A percentile compares a stretch with the other conserved stretches of the same genome.
These are phyloP conservation scores for Paxillus involutus DNA, from an alignment of 768 basidiomycete genomes.

Conservation along the genomic window DNA sequence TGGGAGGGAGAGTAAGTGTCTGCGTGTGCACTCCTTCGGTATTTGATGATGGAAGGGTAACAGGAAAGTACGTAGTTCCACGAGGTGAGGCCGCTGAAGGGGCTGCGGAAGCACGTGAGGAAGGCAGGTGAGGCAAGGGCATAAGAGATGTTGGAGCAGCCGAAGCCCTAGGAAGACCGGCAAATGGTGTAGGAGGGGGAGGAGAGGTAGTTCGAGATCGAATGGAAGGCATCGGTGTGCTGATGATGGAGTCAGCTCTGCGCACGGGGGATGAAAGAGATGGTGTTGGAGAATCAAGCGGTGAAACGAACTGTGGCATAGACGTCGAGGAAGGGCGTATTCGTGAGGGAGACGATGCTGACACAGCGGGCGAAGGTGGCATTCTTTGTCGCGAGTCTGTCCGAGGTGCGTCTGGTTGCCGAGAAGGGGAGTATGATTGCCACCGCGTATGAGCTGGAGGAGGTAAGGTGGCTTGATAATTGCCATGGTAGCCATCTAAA, in stretches of 20 bases:
- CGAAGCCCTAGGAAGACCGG: background rate
- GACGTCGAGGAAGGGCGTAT: background rate
- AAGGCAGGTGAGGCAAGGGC: background rate
- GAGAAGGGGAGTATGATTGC: constrained; percentile 10
- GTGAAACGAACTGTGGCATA: constrained; percentile 1
- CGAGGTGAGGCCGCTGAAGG: background rate
- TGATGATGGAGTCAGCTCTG: background rate
- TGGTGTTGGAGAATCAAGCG: background rate
- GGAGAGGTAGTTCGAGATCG: background rate
- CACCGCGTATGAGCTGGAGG: background rate
- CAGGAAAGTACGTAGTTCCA: background rate
- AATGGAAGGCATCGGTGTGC: background rate
- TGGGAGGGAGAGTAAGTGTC: constrained; percentile 1
- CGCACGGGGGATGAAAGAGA: constrained; percentile 4
- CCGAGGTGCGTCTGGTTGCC: background rate
- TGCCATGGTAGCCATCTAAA: background rate
- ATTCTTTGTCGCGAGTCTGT: background rate
- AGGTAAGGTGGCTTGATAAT: constrained; percentile 2
- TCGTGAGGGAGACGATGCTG: background rate
- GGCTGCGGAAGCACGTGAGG: background rate
- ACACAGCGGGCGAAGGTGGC: background rate
- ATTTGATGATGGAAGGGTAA: background rate
- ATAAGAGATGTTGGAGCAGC: too few relatives aligned
- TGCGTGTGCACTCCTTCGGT: background rate
- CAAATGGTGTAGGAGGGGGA: background rate